Evolutionary conservation across 2,329 filamentous ascomycete species (phyloP).

Genomic region (Exserohilum turcica): DNA sequence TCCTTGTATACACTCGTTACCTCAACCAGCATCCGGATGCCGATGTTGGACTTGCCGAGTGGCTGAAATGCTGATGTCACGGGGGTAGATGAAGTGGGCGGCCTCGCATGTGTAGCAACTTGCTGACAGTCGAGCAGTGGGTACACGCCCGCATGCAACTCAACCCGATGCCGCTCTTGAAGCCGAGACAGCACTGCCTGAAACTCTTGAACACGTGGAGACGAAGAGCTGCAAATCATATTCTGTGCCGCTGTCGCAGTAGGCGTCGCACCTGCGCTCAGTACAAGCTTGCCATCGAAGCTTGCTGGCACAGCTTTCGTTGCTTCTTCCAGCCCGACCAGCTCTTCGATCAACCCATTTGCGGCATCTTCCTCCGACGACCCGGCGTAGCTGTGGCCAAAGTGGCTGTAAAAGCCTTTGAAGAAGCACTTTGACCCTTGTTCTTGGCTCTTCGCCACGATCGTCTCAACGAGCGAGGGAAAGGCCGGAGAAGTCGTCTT

Average conservation of each 20-base stretch:
- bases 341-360: conserved; percentile 63
- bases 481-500: conserved; percentile 56
- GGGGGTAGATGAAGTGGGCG: conserved; percentile 29
- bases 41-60: conserved; percentile 63
- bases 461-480: conserved; percentile 54
- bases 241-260: conserved; percentile 72
- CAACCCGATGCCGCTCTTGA: conserved; percentile 53
- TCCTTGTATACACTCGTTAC: conserved; percentile 68
- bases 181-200: conserved; percentile 48
- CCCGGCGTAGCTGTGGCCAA: conserved; percentile 70
- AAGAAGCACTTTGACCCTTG: conserved; percentile 44
- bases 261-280: conserved; percentile 78
- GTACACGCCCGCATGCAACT: conserved; percentile 79
- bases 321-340: conserved; percentile 59
- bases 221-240: conserved; percentile 50
- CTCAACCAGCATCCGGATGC: conserved; percentile 72
- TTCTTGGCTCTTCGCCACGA: conserved; percentile 43
- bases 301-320: conserved; percentile 47
- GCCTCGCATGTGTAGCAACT: conserved; percentile 69
- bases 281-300: conserved; percentile 49
- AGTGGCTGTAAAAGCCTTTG: conserved; percentile 73
- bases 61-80: conserved; percentile 25
- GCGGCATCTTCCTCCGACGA: conserved; percentile 64
- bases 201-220: conserved; percentile 49
- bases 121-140: conserved; percentile 79